Base-by-base conservation (phyloP, 108 stramenopile species). In the Cyclostephanos tholiformis region DNA sequence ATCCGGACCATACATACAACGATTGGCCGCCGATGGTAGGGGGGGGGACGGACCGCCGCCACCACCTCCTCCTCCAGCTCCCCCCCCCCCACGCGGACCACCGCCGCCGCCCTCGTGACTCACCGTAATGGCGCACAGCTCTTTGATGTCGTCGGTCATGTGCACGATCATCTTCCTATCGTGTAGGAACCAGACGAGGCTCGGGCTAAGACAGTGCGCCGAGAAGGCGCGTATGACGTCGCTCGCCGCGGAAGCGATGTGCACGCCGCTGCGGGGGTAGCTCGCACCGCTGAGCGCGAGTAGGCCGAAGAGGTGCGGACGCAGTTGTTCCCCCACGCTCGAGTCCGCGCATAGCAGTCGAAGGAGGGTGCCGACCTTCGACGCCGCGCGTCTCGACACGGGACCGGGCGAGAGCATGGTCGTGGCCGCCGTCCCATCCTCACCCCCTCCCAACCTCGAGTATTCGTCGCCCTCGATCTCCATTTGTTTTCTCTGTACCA, bases 141-240 rank as follows among this genome's bases (percentile, higher is more conserved):
- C 95, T 64, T 94, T 92, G 71, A 97, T 72, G 76, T 97, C 97
- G 69, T 96, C 96, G 23, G 95, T 95, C 88, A 97, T 95, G 77
- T 97, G 93, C 53, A 94, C 74, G 71, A 97, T 93, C 86, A 96
- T 95, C 67, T 94, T 94, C 50, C 91, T 74, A 79, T 97, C 95
- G 68, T 97, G 96, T 13, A 97, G 75, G 66, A 96, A 96, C 90
- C 87, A 95, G 7, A 96, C 94, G 67, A 97, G 76, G 52, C 88
- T 90, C 22, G 88, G 82, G 20, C 89, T 87, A 13, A 96, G 84
- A 60, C 94, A 96, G 55, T 82, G 59, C 57, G 85, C 76, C 48
- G 90, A 79, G 62, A 97, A 89, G 44, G 96, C 88, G 61, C 88
- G 77, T 52, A 97, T 95, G 57, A 97, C 96, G 16, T 88, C 84